Evolutionary conservation across 2,329 filamentous ascomycete genomes (phyloP), one percentile per base, ranked within the genome.

Genomic region (Sphaerulina populicola): DNA sequence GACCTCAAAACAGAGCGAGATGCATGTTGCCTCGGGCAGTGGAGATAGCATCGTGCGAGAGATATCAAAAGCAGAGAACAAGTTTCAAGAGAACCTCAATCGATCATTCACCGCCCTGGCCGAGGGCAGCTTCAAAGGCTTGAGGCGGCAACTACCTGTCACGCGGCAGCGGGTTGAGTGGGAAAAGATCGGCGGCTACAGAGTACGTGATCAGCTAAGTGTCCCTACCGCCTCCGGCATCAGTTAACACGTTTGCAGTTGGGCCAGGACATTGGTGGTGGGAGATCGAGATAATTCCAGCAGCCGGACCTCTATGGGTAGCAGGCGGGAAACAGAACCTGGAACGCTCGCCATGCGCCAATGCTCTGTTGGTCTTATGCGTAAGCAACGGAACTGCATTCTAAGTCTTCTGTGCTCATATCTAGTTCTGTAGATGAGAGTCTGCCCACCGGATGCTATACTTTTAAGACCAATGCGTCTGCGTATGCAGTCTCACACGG

Each of bases 91-190:
- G 69, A 89, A 96, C 66, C 74, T 98, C 61, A 98, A 97, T 74
- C 81, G 82, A 66, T 89, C 89, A 12, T 97, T 98, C 69, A 83
- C 82, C 11, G 85, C 77, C 58, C 74, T 98, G 67, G 93, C 88
- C 65, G 93, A 98, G 73, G 91, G 90, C 8, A 88, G 89, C 0
- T 98, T 98, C 74, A 98, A 97, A 79, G 82, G 83, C 1, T 72
- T 98, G 68, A 81, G 93, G 66, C 81, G 93, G 71, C 93, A 97
- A 72, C 74, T 98, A 67, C 93, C 93, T 0, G 89, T 98, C 54
- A 98, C 93, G 56, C 83, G 93, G 66, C 93, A 98, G 76, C 96
- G 96, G 79, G 91, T 98, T 62, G 93, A 98, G 72, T 98, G 93
- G 93, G 91, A 98, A 71, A 96, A 95, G 76, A 88, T 98, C 60